phyloP scores from a whole-genome alignment of 108 stramenopile species.

The Nitzschia sp. region DNA sequence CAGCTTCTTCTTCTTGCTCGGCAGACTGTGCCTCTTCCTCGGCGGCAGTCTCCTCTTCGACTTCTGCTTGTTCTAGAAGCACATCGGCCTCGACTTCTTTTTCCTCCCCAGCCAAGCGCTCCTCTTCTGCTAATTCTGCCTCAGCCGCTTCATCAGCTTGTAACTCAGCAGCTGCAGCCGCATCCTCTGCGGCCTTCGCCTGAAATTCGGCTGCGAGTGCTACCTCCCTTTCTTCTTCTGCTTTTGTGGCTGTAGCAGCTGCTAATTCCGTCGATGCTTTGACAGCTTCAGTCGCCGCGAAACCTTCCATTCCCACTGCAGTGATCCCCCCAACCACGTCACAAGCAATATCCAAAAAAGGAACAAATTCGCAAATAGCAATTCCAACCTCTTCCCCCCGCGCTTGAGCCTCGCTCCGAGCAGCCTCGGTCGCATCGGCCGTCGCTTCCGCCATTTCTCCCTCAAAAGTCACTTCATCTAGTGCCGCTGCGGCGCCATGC shows the following conservation, averaged over 20 bases:
- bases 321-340: constrained; percentile 5
- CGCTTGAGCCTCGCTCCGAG: constrained; percentile 2
- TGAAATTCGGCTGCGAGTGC: neutral
- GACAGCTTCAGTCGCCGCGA: neutral
- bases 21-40: neutral
- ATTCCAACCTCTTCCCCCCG: constrained; percentile 14
- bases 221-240: constrained; percentile 7
- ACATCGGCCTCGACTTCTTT: constrained; percentile 2
- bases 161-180: neutral
- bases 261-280: constrained; percentile 4
- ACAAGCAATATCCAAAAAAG: constrained; percentile 5
- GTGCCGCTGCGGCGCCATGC: neutral
- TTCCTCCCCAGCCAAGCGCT: neutral
- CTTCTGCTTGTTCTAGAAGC: constrained; percentile 2
- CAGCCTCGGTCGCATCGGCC: neutral
- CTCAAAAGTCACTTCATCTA: neutral
- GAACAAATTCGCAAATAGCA: constrained; percentile 8
- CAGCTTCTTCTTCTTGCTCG: neutral
- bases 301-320: constrained; percentile 2
- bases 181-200: neutral
- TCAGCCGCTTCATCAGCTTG: neutral
- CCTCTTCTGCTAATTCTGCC: constrained; percentile 1
- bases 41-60: neutral
- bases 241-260: neutral
- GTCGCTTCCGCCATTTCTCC: constrained; percentile 5